These are phyloP conservation scores for Pichia sp. DNA, from an alignment of 1,139 yeast genomes.

Conservation along the genomic window DNA sequence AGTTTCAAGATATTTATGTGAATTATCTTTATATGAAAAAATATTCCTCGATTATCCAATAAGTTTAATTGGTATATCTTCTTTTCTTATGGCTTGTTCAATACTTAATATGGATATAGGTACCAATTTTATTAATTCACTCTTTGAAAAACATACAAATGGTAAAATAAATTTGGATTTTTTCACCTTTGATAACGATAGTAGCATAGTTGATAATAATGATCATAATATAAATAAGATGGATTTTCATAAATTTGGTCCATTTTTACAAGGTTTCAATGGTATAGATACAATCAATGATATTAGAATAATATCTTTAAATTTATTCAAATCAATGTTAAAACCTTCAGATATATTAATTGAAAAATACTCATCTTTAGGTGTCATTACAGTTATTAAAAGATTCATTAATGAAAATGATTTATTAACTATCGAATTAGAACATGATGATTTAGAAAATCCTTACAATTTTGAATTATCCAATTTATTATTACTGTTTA, in stretches of 20 bases:
- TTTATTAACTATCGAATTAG: conserved; percentile 12
- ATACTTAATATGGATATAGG: conserved; percentile 42
- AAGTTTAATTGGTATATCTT: conserved; percentile 60
- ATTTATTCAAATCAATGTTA: conserved; percentile 41
- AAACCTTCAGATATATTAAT: conserved; percentile 50
- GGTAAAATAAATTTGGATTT: conserved; percentile 4
- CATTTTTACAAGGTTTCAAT: conserved; percentile 50
- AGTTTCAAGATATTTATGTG: conserved; percentile 64
- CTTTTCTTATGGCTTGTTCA: conserved; percentile 66
- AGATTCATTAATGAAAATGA: conserved; percentile 25
- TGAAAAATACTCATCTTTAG: conserved; percentile 42
- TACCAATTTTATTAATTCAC: conserved; percentile 25
- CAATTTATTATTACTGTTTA: conserved; percentile 13
- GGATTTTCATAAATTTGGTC: conserved; percentile 23
- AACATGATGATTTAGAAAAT: background rate
- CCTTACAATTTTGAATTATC: conserved; percentile 13
- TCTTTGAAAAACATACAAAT: conserved; percentile 18
- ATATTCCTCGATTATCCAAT: conserved; percentile 56
- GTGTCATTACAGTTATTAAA: conserved; percentile 30
- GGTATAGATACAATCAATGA: conserved; percentile 35
- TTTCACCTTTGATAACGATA: conserved; percentile 11
- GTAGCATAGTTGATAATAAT: conserved; percentile 12
- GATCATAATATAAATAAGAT: conserved; percentile 6
- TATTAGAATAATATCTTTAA: conserved; percentile 40
- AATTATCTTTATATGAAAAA: conserved; percentile 67